Evolutionary conservation across 306 rosid genomes (phyloP).

Genomic region (Erythrophleum fordii): DNA sequence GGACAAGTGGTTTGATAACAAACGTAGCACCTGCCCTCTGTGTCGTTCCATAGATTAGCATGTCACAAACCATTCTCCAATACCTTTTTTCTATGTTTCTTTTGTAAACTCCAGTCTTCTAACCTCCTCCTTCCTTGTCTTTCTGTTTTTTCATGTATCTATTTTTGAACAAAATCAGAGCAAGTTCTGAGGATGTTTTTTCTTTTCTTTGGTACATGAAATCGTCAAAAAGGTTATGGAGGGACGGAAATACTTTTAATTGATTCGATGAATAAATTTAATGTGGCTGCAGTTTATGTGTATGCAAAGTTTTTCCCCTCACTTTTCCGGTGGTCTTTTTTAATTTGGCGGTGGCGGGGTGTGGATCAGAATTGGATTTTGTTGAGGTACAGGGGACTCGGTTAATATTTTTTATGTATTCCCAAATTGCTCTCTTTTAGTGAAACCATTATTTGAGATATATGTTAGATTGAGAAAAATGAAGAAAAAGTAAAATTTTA

Average conservation of each 20-base stretch:
- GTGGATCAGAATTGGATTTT: too few relatives aligned
- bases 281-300: background rate
- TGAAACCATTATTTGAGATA: too few relatives aligned
- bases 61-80: background rate
- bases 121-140: background rate
- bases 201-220: background rate
- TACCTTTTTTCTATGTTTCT: background rate
- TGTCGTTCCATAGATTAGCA: slow-evolving; percentile 68
- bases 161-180: background rate
- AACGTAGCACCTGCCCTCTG: slow-evolving; percentile 69
- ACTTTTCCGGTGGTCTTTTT: background rate
- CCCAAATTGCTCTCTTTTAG: too few relatives aligned
- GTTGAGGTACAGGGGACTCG: too few relatives aligned
- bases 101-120: background rate
- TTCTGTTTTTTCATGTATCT: background rate
- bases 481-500: too few relatives aligned
- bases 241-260: background rate
- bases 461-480: too few relatives aligned
- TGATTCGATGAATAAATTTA: background rate
- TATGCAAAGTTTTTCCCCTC: background rate
- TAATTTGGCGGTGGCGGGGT: background rate
- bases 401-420: too few relatives aligned
- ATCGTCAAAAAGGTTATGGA: background rate
- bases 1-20: slow-evolving; percentile 76
- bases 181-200: background rate